Evolutionary conservation across 331 rosid genomes (phyloP), one percentile per base, ranked within the genome.

Genomic region (Ulmus americana): DNA sequence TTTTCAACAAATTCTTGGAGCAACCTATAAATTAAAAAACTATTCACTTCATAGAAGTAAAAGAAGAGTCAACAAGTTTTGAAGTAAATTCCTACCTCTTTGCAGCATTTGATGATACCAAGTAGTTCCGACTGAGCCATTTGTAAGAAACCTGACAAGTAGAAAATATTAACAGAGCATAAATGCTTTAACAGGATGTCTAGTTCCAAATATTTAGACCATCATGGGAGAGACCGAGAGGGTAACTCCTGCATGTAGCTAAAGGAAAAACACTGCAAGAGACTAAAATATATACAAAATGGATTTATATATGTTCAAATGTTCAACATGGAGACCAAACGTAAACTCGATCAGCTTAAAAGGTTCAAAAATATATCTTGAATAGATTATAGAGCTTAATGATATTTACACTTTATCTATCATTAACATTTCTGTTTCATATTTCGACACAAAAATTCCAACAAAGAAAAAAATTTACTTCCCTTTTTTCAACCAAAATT

Each of bases 81-180:
- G 51, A 66, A 60, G 63, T 64, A 8, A 59, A 10, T 14, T 60
- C 66, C 3, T 59, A 87, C 99, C 95, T 87, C 78, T 90, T 94
- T 45, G 99, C 99, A 64, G 76, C 77, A 71, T 82, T 71, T 41
- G 97, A 90, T 16, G 99, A 79, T 63, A 94, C 70, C 84, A 81
- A 78, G 85, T 90, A 90, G 78, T 76, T 87, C 77, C 97, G 97
- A 80, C 97, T 94, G 55, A 94, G 77, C 99, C 99, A 94, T 67
- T 94, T 90, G 82, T 94, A 94, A 22, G 97, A 90, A 79, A 90
- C 95, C 97, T 76, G 65, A 48, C 15, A 47, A 43, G 48, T 44
- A 35, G 45, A 63, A 41, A 39, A 44, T 20, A 20, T 20, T 20
- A 20, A 20, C 22, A 20, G 22, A 20, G 22, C 22, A 20, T 20